Evolutionary conservation across 768 basidiomycete genomes (phyloP).

Genomic region (Leccinellum rugosiceps): DNA sequence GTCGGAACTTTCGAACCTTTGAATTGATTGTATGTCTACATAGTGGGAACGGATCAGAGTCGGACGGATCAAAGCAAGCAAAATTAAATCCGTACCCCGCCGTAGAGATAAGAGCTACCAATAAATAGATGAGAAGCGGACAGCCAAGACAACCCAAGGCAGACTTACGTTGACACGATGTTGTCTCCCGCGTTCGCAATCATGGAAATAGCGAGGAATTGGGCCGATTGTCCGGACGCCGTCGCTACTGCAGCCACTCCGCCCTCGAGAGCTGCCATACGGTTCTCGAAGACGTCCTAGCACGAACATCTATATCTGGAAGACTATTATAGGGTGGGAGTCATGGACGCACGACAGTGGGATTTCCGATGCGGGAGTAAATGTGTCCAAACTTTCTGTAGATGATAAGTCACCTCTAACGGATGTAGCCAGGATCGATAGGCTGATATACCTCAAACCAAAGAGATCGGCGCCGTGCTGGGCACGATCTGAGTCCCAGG

Average conservation of each 20-base stretch:
- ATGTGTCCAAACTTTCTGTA: slow-evolving; percentile 44
- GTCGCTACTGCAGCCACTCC: slow-evolving; percentile 57
- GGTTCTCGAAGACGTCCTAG: slow-evolving; percentile 64
- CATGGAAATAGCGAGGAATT: slow-evolving; percentile 55
- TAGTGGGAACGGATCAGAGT: neutral
- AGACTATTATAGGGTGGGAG: neutral
- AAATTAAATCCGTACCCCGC: slow-evolving; percentile 42
- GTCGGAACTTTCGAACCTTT: slow-evolving; percentile 40
- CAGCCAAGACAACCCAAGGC: neutral
- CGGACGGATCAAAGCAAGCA: neutral
- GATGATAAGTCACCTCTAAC: neutral
- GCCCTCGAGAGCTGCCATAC: slow-evolving; percentile 62
- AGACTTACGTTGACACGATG: slow-evolving; percentile 53
- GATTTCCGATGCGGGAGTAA: slow-evolving; percentile 56
- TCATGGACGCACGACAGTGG: slow-evolving; percentile 45
- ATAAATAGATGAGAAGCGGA: neutral
- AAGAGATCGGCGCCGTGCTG: slow-evolving; percentile 59
- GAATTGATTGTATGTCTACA: slow-evolving; percentile 62
- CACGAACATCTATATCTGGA: neutral
- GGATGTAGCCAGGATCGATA: neutral
- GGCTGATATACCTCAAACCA: slow-evolving; percentile 36
- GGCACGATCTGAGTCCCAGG: slow-evolving; percentile 1
- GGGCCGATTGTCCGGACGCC: slow-evolving; percentile 60
- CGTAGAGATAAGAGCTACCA: slow-evolving; percentile 50
- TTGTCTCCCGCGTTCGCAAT: slow-evolving; percentile 59